Evolutionary conservation across 2,329 filamentous ascomycete species (phyloP).

Genomic region (Teratosphaeria zuluensis): DNA sequence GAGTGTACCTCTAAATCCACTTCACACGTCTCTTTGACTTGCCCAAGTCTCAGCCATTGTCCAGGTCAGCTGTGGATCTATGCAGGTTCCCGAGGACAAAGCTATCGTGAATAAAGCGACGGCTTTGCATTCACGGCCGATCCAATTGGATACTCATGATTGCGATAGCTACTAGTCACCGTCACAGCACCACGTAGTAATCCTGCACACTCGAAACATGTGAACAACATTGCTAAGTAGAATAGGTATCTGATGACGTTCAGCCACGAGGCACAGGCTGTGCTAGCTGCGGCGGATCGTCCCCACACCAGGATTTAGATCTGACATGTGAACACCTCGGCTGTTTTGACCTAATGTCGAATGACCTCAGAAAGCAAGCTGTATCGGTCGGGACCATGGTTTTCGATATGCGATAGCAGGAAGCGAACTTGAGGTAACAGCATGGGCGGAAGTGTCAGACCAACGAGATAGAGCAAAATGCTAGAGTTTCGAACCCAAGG

Average conservation of each 20-base stretch:
- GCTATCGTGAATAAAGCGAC: background rate
- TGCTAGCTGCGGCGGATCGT: background rate
- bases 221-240: background rate
- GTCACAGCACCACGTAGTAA: background rate
- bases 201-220: background rate
- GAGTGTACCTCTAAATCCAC: background rate
- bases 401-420: background rate
- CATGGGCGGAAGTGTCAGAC: conserved; percentile 1
- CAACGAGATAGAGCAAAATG: conserved; percentile 47
- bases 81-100: background rate
- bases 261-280: background rate
- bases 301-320: background rate
- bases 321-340: background rate
- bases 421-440: background rate
- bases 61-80: background rate
- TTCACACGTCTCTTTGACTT: background rate
- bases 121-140: background rate
- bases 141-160: background rate
- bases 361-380: background rate
- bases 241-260: background rate
- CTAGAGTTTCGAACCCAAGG: conserved; percentile 89
- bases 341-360: background rate
- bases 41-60: background rate
- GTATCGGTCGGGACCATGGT: background rate
- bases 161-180: background rate